Base-by-base conservation (phyloP, 169 alveolate species). In the Plasmodium adleri region DNA sequence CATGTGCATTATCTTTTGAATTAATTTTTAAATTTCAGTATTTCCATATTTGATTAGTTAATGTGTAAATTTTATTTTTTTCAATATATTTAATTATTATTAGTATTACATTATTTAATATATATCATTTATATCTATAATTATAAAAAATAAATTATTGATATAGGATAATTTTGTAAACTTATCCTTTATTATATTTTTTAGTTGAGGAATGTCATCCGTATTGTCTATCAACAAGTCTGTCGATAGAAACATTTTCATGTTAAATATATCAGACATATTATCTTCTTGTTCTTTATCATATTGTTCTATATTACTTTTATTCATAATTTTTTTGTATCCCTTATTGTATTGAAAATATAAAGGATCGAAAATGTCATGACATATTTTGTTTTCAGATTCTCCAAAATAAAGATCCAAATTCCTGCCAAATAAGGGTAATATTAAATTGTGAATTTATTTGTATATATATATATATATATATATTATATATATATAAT, bases 141-240 rank as follows among this genome's bases (percentile, higher is more conserved):
- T 68, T 28, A 83, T 52, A 83, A 83, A 83, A 56, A 83, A 83
- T 43, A 83, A 83, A 62, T 68, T 83, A 56, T 72, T 83, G 62
- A 83, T 54, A 47, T 58, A 83, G 17, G 62, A 63, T 13, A 12
- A 1, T 20, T 56, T 70, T 8, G 12, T 67, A 68, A 83, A 83
- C 70, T 67, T 83, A 72, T 83, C 45, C 32, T 28, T 83, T 47
- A 83, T 60, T 67, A 83, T 39, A 15, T 45, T 7, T 83, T 68
- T 83, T 17, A 83, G 59, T 39, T 67, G 12, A 3, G 52, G 15
- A 43, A 68, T 54, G 22, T 83, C 85, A 39, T 26, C 43, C 7
- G 80, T 68, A 24, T 83, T 73, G 49, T 60, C 91, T 26, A 83
- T 73, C 58, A 83, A 54, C 54, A 83, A 83, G 26, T 83, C 91